A percentile compares a stretch with the other conserved stretches of the same genome.
These are phyloP conservation scores for Rhodotorula sp. DNA, from an alignment of 1,284 basidiomycete species.

Conservation along the genomic window DNA sequence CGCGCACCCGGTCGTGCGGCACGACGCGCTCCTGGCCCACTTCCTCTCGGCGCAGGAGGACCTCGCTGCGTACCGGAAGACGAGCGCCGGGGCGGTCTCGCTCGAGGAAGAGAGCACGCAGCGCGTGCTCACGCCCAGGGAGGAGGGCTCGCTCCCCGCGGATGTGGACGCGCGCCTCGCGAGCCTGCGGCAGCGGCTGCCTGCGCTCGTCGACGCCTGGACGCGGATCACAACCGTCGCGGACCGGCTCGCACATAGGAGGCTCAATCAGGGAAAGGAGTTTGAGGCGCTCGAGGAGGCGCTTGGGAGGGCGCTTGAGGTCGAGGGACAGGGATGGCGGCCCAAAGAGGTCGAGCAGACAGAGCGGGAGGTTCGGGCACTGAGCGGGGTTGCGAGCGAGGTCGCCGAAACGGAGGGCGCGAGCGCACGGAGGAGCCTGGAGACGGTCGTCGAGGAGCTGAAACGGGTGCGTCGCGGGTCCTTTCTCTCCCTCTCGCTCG, in stretches of 20 bases:
- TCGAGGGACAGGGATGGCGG: constrained; percentile 13
- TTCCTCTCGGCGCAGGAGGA: constrained; percentile 59
- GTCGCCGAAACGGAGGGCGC: constrained; percentile 13
- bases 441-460: constrained; percentile 59
- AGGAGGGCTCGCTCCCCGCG: constrained; percentile 88
- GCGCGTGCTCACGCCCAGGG: constrained; percentile 74
- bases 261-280: constrained; percentile 48
- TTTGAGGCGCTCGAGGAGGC: constrained; percentile 19
- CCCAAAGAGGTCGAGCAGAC: constrained; percentile 19
- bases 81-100: constrained; percentile 51
- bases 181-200: constrained; percentile 67
- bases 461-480: constrained; percentile 66
- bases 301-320: constrained; percentile 24
- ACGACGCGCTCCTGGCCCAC: constrained; percentile 75
- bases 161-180: constrained; percentile 85
- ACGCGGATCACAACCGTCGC: constrained; percentile 80
- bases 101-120: constrained; percentile 82
- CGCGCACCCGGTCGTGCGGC: constrained; percentile 87
- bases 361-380: constrained; percentile 23
- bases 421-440: constrained; percentile 33
- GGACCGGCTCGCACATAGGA: constrained; percentile 80
- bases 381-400: constrained; percentile 2
- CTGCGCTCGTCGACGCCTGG: constrained; percentile 80
- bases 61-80: constrained; percentile 40
- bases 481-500: too few relatives aligned